phyloP scores from a whole-genome alignment of 2,329 filamentous ascomycete species.

The Colletotrichum cuscutae region DNA sequence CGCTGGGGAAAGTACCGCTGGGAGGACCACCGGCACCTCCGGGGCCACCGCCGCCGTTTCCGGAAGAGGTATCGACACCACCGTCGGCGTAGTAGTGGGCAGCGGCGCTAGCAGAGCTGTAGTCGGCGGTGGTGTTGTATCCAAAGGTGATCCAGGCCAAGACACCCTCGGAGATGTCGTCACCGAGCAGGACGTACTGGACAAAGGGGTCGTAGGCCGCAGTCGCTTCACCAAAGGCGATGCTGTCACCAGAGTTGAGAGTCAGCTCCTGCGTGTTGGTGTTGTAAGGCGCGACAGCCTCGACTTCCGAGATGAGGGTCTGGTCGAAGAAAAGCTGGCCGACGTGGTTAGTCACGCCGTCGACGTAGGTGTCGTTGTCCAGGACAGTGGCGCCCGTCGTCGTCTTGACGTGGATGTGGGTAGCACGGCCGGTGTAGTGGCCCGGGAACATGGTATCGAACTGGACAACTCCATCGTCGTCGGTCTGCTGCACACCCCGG shows the following conservation, averaged over 20 bases:
- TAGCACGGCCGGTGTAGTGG: slow-evolving; percentile 55
- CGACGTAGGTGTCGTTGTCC: slow-evolving; percentile 41
- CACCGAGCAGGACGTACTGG: slow-evolving; percentile 62
- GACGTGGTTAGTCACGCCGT: neutral
- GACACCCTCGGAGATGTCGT: slow-evolving; percentile 54
- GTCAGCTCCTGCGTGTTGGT: neutral
- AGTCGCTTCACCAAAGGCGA: slow-evolving; percentile 50
- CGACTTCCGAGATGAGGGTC: neutral
- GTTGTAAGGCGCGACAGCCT: neutral
- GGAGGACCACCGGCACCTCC: neutral
- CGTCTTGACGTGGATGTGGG: slow-evolving; percentile 54
- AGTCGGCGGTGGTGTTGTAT: slow-evolving; percentile 45
- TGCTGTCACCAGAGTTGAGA: slow-evolving; percentile 48
- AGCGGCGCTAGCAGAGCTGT: neutral
- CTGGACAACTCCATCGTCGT: slow-evolving; percentile 52
- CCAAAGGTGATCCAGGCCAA: slow-evolving; percentile 57
- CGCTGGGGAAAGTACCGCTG: slow-evolving; percentile 3
- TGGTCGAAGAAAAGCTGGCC: slow-evolving; percentile 1
- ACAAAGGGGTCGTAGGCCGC: slow-evolving; percentile 57
- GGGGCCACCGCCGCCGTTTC: neutral
- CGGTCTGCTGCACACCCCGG: slow-evolving; percentile 50
- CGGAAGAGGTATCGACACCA: slow-evolving; percentile 2
- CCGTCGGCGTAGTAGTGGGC: slow-evolving; percentile 2
- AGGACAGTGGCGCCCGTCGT: slow-evolving; percentile 8
- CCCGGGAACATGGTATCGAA: slow-evolving; percentile 57